Percentiles rank a stretch among this genome's conserved stretches.
Evolutionary conservation across 768 basidiomycete genomes (phyloP).

Genomic region (Crassisporium funariophilum): DNA sequence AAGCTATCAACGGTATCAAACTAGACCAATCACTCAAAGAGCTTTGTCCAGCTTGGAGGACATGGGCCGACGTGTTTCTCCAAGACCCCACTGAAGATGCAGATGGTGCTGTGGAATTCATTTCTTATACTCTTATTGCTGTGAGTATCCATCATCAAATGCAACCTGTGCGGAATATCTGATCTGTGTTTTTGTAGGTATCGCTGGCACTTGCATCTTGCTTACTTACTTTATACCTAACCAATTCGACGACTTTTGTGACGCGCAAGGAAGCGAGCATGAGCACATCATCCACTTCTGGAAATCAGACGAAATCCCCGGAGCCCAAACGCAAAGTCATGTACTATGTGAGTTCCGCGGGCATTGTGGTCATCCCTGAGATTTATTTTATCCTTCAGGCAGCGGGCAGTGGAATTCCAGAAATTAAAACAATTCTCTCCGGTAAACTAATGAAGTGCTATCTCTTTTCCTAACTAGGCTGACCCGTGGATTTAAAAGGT

Average conservation of each 20-base stretch:
- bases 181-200: neutral
- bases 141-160: too few relatives aligned
- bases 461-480: neutral
- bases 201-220: conserved; percentile 71
- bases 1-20: conserved; percentile 3
- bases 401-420: conserved; percentile 94
- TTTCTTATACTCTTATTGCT: conserved; percentile 73
- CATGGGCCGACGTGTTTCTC: conserved; percentile 68
- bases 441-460: conserved; percentile 42
- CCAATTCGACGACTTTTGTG: conserved; percentile 84
- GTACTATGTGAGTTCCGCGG: conserved; percentile 75
- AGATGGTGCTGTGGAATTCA: conserved; percentile 60
- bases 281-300: conserved; percentile 33
- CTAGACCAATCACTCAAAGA: conserved; percentile 26
- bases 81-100: conserved; percentile 35
- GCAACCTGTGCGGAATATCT: too few relatives aligned
- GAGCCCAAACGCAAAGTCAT: conserved; percentile 63
- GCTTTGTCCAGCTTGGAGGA: conserved; percentile 68
- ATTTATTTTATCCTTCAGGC: conserved; percentile 48
- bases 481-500: conserved; percentile 42
- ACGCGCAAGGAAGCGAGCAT: conserved; percentile 91
- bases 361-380: conserved; percentile 12
- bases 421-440: conserved; percentile 93
- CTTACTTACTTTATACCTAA: conserved; percentile 82
- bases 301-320: conserved; percentile 40